phyloP scores from a whole-genome alignment of 1,284 basidiomycete species.

The Trametes versicolor region DNA sequence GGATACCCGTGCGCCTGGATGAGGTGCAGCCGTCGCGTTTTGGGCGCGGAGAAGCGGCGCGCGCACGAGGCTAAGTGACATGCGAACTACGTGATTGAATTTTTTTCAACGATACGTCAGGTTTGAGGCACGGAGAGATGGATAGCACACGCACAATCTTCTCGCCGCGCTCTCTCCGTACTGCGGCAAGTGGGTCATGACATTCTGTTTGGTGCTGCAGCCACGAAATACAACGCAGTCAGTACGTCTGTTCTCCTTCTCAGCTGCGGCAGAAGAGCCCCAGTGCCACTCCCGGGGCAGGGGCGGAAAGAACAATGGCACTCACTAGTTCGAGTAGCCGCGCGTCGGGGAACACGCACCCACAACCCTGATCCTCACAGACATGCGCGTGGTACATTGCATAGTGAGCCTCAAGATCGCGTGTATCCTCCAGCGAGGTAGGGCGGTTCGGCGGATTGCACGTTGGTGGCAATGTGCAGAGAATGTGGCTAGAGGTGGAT shows the following conservation, averaged over 20 bases:
- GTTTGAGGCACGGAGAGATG: not conserved
- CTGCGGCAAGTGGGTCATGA: conserved; percentile 82
- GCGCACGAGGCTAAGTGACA: conserved; percentile 79
- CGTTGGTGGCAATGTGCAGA: conserved; percentile 85
- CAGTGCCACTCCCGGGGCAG: not conserved
- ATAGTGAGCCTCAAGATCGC: conserved; percentile 84
- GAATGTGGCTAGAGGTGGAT: conserved; percentile 46
- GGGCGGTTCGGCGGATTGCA: conserved; percentile 71
- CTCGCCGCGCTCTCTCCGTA: conserved; percentile 84
- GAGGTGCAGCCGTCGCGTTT: conserved; percentile 82
- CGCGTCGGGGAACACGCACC: conserved; percentile 88
- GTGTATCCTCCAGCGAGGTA: conserved; percentile 66
- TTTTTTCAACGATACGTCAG: not conserved
- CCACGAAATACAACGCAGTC: not conserved
- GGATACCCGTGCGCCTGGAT: conserved; percentile 86
- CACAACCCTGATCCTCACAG: conserved; percentile 74
- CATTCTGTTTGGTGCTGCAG: conserved; percentile 86
- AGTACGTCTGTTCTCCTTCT: not conserved
- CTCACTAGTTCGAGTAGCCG: conserved; percentile 81
- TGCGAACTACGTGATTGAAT: conserved; percentile 66
- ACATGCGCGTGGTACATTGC: conserved; percentile 85
- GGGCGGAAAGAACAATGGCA: conserved; percentile 26
- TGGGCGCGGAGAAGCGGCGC: conserved; percentile 77
- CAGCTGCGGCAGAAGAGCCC: not conserved
- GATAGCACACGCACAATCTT: conserved; percentile 74